Conservation (phyloP, 169 alveolate genomes). For the Pseudocohnilembus persalinus region DNA sequence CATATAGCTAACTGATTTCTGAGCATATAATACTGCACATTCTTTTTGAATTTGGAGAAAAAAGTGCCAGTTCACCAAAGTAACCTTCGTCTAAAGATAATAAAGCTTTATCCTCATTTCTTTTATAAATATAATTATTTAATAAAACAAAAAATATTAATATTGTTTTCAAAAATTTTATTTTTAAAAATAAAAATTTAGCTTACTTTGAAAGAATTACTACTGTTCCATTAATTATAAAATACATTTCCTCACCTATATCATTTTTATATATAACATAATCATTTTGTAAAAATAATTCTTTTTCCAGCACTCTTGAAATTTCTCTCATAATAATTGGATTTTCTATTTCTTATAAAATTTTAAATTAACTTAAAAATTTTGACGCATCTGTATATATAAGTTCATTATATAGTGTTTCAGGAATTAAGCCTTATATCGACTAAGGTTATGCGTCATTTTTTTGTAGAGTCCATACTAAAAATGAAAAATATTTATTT, state of each 20-base stretch:
- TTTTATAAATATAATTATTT: too few relatives aligned
- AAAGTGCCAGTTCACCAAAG: not conserved
- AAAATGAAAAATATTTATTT: too few relatives aligned
- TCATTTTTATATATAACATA: not conserved
- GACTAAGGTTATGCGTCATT: not conserved
- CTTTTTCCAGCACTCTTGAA: not conserved
- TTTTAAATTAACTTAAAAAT: too few relatives aligned
- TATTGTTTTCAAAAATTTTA: too few relatives aligned
- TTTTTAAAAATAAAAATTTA: too few relatives aligned
- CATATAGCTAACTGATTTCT: not conserved
- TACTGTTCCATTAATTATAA: not conserved
- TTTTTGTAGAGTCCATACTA: too few relatives aligned
- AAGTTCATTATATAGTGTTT: not conserved
- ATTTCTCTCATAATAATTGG: not conserved
- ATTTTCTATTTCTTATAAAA: not conserved
- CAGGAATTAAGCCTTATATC: too few relatives aligned
- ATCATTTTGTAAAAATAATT: not conserved
- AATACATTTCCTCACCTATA: not conserved
- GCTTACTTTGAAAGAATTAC: not conserved
- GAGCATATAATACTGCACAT: not conserved
- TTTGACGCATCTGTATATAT: not conserved
- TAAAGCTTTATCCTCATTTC: not conserved
- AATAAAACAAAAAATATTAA: too few relatives aligned
- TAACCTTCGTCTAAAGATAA: not conserved
- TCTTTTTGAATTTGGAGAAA: not conserved